Conservation (phyloP, 1,284 basidiomycete species). For the Trametes versicolor region DNA sequence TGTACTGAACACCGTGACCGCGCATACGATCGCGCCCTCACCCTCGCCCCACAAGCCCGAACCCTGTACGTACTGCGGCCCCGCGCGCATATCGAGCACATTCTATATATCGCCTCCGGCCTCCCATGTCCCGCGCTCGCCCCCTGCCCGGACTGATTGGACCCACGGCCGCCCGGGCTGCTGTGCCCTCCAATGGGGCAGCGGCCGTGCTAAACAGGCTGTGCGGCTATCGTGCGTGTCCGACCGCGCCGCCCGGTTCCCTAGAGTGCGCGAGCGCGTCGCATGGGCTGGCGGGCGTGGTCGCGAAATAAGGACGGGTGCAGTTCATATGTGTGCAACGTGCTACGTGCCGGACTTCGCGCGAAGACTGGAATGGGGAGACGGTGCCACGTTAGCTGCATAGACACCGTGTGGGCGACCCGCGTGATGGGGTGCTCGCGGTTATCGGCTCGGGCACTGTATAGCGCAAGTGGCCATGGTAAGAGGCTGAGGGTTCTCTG, state of each 20-base stretch:
- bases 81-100: background rate
- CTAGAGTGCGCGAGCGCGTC: background rate
- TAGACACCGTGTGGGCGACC: no score
- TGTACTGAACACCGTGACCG: slow-evolving; percentile 49
- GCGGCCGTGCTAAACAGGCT: slow-evolving; percentile 17
- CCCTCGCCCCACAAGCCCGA: background rate
- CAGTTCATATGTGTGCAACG: background rate
- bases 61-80: background rate
- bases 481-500: no score
- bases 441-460: no score
- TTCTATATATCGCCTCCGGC: slow-evolving; percentile 11
- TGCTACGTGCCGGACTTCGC: background rate
- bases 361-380: background rate
- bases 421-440: no score
- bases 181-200: slow-evolving; percentile 5
- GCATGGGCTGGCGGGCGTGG: no score
- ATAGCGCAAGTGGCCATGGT: no score
- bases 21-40: background rate
- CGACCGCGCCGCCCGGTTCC: slow-evolving; percentile 1
- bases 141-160: slow-evolving; percentile 16
- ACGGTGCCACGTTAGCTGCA: background rate
- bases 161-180: background rate
- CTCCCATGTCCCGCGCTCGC: slow-evolving; percentile 9
- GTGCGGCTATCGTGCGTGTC: slow-evolving; percentile 1
- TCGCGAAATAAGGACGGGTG: no score